Evolutionary conservation across 1,139 yeast species (phyloP).

Genomic region (Pichia sp.): DNA sequence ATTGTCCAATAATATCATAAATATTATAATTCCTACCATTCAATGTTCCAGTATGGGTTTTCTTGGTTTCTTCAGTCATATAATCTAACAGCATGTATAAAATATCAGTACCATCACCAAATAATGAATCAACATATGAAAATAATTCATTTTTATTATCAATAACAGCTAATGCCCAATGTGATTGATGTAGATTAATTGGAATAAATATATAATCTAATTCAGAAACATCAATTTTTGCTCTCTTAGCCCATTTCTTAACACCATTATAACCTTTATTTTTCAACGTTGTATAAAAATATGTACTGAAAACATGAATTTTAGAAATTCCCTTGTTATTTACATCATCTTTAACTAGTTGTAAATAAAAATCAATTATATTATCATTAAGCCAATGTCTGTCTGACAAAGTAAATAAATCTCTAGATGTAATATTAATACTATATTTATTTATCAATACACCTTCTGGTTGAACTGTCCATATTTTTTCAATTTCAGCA

Average conservation of each 20-base stretch:
- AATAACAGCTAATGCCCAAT: constrained; percentile 88
- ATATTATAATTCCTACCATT: constrained; percentile 34
- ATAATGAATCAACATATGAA: constrained; percentile 72
- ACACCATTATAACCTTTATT: constrained; percentile 76
- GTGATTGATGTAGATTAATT: constrained; percentile 72
- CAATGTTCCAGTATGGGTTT: constrained; percentile 33
- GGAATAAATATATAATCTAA: constrained; percentile 73
- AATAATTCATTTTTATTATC: constrained; percentile 56
- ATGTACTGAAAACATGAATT: constrained; percentile 77
- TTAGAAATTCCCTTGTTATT: constrained; percentile 53
- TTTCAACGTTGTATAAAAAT: constrained; percentile 69
- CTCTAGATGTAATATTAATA: constrained; percentile 60
- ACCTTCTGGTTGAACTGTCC: constrained; percentile 30
- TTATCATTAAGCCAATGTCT: constrained; percentile 88
- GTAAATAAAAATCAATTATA: constrained; percentile 76
- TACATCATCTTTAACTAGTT: constrained; percentile 72
- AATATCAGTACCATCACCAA: constrained; percentile 53
- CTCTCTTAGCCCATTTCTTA: constrained; percentile 83
- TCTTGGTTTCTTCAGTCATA: constrained; percentile 50
- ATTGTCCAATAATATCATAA: constrained; percentile 34
- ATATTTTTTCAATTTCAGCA: constrained; percentile 34
- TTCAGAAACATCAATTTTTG: constrained; percentile 60
- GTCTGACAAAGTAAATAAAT: constrained; percentile 64
- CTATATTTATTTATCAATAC: constrained; percentile 38
- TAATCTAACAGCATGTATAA: constrained; percentile 52